Percentiles rank a stretch among this genome's conserved stretches.
Conservation (phyloP, 306 rosid genomes). For the Datisca glomerata region DNA sequence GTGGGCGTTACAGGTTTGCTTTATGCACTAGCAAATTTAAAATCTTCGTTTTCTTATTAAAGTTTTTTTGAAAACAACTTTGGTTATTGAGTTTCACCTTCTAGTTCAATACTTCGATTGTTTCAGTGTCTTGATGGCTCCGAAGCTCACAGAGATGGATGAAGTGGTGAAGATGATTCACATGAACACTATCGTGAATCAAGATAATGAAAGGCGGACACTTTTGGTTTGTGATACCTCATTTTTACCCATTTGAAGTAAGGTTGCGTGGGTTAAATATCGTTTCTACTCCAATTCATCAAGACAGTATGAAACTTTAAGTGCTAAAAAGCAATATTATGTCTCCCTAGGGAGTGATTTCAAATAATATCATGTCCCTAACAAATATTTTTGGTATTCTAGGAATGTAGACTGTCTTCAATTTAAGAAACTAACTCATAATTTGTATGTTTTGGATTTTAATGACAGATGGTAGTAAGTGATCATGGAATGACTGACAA, state of each 20-base stretch:
- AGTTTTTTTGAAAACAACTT: not conserved
- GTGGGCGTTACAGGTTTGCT: conserved; percentile 77
- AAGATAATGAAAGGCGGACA: conserved; percentile 38
- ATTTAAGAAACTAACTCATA: no score
- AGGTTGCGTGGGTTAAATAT: no score
- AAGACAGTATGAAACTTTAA: no score
- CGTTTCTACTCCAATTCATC: no score
- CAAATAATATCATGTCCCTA: no score
- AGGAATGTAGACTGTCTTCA: no score
- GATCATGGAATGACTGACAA: conserved; percentile 96
- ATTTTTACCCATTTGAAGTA: conserved; percentile 5
- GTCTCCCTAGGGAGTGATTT: no score
- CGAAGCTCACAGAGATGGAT: conserved; percentile 93
- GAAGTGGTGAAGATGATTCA: conserved; percentile 78
- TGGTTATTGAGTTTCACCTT: conserved; percentile 17
- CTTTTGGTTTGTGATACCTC: conserved; percentile 64
- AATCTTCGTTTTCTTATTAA: not conserved
- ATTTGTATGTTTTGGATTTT: conserved; percentile 13
- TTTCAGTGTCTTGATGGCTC: conserved; percentile 72
- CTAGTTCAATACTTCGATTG: conserved; percentile 8
- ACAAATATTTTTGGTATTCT: no score
- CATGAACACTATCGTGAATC: conserved; percentile 27
- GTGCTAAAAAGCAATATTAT: no score
- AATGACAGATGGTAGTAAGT: conserved; percentile 58
- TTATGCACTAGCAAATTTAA: not conserved